Conservation (phyloP, 2,329 filamentous ascomycete species). For the Paramyrothecium roridum region DNA sequence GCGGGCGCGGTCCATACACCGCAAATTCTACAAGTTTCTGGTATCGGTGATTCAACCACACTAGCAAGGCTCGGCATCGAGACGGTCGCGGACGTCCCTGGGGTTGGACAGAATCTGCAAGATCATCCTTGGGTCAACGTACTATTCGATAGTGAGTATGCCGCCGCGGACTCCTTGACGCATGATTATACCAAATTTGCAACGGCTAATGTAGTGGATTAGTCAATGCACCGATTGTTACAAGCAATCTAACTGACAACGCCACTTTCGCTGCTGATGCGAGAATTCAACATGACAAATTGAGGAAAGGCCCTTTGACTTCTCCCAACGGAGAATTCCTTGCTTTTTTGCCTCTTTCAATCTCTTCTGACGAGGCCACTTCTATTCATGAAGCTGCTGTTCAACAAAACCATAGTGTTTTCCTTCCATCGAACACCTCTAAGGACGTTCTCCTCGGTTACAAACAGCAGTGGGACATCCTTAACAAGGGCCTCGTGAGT, state of each 20-base stretch:
- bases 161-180: no score
- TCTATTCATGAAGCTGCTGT: slow-evolving; percentile 6
- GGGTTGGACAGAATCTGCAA: slow-evolving; percentile 45
- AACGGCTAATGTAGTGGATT: accelerated
- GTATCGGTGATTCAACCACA: slow-evolving; percentile 36
- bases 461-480: slow-evolving; percentile 10
- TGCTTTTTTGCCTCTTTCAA: slow-evolving; percentile 10
- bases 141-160: slow-evolving; percentile 5
- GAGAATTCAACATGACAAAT: slow-evolving; percentile 4
- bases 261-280: slow-evolving; percentile 12
- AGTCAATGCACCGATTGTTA: slow-evolving; percentile 11
- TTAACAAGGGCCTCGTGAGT: slow-evolving; percentile 9
- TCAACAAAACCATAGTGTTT: slow-evolving; percentile 8
- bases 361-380: slow-evolving; percentile 5
- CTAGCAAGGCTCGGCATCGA: slow-evolving; percentile 35
- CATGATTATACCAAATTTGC: no score
- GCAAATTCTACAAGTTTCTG: slow-evolving; percentile 47
- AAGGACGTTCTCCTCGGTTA: slow-evolving; percentile 11
- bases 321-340: slow-evolving; percentile 12
- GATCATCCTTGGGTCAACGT: slow-evolving; percentile 26
- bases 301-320: slow-evolving; percentile 9
- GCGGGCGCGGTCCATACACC: slow-evolving; percentile 38
- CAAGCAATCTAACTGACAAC: slow-evolving; percentile 9
- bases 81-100: slow-evolving; percentile 39
- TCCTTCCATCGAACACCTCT: slow-evolving; percentile 7